These are phyloP conservation scores for Pseudotsuga menziesii DNA, from an alignment of 75 land plant genomes.

Conservation along the genomic window DNA sequence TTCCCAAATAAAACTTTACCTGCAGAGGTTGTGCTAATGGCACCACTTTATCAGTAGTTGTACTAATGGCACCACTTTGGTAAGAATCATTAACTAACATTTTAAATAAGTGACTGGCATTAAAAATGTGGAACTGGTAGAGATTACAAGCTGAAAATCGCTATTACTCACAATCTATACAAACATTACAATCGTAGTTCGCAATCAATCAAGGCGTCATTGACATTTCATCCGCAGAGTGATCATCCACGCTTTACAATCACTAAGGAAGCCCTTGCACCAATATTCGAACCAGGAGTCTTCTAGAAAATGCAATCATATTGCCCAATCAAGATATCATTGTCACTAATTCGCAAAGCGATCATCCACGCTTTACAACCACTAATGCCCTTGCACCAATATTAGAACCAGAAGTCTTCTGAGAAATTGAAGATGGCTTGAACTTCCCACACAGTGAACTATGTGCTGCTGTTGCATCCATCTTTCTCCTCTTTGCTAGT, in stretches of 20 bases:
- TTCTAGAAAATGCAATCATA: neutral
- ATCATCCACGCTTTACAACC: conserved; percentile 3
- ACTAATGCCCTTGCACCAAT: conserved; percentile 3
- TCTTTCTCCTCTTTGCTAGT: conserved; percentile 69
- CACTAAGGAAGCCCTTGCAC: conserved; percentile 1
- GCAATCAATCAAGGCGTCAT: neutral
- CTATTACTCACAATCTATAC: no score
- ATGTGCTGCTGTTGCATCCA: conserved; percentile 39
- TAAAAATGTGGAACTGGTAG: no score
- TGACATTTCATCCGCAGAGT: neutral
- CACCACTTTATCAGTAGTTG: no score
- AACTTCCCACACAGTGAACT: conserved; percentile 33
- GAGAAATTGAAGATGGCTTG: conserved; percentile 30
- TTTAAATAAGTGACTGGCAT: no score
- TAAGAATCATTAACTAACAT: no score
- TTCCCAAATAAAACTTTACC: no score
- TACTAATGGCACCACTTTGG: no score
- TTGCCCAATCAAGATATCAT: neutral
- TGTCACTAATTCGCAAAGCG: neutral
- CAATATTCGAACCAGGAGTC: neutral
- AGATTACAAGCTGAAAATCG: no score
- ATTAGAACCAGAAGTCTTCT: neutral
- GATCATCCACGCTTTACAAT: neutral
- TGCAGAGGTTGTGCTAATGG: no score
- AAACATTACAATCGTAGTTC: no score